phyloP scores from a whole-genome alignment of 2,329 filamentous ascomycete genomes.

The Neurospora crassa region DNA sequence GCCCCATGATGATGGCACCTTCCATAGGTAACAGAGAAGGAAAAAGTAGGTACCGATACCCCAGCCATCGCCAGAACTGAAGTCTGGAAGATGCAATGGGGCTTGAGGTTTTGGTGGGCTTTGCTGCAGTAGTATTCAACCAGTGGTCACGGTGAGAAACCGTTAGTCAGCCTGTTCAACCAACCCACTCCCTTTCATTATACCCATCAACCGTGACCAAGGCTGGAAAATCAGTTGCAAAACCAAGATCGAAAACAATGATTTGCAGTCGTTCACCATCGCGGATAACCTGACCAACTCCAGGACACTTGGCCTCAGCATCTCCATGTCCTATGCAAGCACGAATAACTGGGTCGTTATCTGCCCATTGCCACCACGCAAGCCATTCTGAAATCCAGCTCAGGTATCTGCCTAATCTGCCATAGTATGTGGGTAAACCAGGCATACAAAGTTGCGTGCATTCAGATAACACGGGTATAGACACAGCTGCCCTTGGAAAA shows the following conservation, averaged over 20 bases:
- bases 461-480: not conserved
- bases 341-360: not conserved
- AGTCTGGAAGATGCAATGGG: too few species aligned
- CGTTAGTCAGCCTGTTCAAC: too few species aligned
- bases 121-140: too few species aligned
- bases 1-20: too few species aligned
- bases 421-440: not conserved
- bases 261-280: constrained; percentile 32
- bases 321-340: not conserved
- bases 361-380: not conserved
- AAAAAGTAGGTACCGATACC: not conserved
- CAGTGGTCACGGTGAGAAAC: too few species aligned
- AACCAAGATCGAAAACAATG: constrained; percentile 26
- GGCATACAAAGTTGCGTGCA: not conserved
- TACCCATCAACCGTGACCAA: too few species aligned
- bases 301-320: not conserved
- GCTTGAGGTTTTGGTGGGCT: too few species aligned
- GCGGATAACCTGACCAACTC: constrained; percentile 32
- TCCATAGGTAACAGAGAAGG: too few species aligned
- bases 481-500: not conserved
- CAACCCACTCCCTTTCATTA: too few species aligned
- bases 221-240: not conserved
- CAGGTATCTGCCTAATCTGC: not conserved
- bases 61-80: not conserved
- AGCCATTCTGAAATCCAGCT: not conserved